phyloP scores from a whole-genome alignment of 2,329 filamentous ascomycete genomes.

The Ascosphaera aggregata region DNA sequence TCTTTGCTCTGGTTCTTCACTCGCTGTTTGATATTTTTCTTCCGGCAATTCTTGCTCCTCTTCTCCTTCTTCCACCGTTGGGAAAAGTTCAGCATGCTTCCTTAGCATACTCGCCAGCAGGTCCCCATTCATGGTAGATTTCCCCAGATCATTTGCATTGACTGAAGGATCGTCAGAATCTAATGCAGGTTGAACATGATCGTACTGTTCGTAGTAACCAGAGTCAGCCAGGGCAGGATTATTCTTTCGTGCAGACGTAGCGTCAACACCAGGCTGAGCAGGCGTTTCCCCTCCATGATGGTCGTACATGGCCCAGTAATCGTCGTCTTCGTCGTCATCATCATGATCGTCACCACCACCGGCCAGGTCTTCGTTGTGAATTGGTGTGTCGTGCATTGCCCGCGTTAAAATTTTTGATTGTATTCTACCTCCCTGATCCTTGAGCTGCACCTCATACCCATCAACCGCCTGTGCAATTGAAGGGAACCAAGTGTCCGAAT shows the following conservation, averaged over 20 bases:
- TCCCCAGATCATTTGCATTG: conserved; percentile 21
- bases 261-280: conserved; percentile 7
- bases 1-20: neutral
- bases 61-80: neutral
- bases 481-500: conserved; percentile 27
- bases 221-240: conserved; percentile 24
- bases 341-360: conserved; percentile 6
- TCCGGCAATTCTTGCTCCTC: neutral
- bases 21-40: neutral
- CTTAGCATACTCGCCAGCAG: conserved; percentile 20
- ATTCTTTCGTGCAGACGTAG: conserved; percentile 3
- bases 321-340: conserved; percentile 35
- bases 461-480: conserved; percentile 27
- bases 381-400: too few relatives aligned
- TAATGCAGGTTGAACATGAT: conserved; percentile 39
- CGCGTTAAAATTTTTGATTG: too few relatives aligned
- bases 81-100: conserved; percentile 13
- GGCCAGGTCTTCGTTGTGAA: too few relatives aligned
- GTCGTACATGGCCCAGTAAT: conserved; percentile 43
- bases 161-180: conserved; percentile 39
- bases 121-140: conserved; percentile 32
- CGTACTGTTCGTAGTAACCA: conserved; percentile 38
- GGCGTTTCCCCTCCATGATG: conserved; percentile 29
- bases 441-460: neutral
- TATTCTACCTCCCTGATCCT: too few relatives aligned